These are phyloP conservation scores for Candida jianshihensis DNA, from an alignment of 805 yeast genomes.

Conservation along the genomic window DNA sequence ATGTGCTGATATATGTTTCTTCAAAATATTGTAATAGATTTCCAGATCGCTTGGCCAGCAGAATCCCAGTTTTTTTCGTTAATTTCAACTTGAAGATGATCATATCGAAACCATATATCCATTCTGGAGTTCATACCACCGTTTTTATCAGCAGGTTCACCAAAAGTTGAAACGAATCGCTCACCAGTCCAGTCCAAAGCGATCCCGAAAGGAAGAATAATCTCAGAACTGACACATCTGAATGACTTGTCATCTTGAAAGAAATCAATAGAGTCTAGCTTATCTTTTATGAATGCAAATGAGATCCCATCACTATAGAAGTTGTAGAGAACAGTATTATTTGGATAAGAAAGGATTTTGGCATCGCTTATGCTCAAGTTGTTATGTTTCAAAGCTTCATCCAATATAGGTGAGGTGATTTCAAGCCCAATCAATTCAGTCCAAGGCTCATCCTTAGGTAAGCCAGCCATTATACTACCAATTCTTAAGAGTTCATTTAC, in stretches of 20 bases:
- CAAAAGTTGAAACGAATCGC: slow-evolving; percentile 25
- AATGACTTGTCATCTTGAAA: slow-evolving; percentile 20
- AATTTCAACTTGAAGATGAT: slow-evolving; percentile 28
- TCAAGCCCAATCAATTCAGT: neutral
- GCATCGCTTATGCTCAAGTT: neutral
- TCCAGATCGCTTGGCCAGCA: slow-evolving; percentile 24
- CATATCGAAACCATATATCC: slow-evolving; percentile 36
- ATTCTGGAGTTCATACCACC: slow-evolving; percentile 29
- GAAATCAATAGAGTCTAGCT: slow-evolving; percentile 30
- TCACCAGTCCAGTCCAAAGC: slow-evolving; percentile 19
- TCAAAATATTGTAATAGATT: slow-evolving; percentile 20
- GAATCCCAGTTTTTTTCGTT: slow-evolving; percentile 30
- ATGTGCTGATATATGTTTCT: too few species aligned
- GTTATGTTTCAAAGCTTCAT: neutral
- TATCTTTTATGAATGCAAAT: slow-evolving; percentile 6
- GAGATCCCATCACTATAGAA: slow-evolving; percentile 20
- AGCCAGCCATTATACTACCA: neutral
- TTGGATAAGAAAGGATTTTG: neutral
- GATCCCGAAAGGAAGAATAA: slow-evolving; percentile 17
- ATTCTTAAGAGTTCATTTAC: too few species aligned
- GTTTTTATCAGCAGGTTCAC: slow-evolving; percentile 36
- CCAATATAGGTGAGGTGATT: neutral
- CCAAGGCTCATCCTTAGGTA: neutral
- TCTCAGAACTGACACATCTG: slow-evolving; percentile 4
- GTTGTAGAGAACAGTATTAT: slow-evolving; percentile 14